Percentiles rank a stretch among this genome's conserved stretches.
Conservation (phyloP, 2,329 filamentous ascomycete genomes). For the Apiospora hydei region DNA sequence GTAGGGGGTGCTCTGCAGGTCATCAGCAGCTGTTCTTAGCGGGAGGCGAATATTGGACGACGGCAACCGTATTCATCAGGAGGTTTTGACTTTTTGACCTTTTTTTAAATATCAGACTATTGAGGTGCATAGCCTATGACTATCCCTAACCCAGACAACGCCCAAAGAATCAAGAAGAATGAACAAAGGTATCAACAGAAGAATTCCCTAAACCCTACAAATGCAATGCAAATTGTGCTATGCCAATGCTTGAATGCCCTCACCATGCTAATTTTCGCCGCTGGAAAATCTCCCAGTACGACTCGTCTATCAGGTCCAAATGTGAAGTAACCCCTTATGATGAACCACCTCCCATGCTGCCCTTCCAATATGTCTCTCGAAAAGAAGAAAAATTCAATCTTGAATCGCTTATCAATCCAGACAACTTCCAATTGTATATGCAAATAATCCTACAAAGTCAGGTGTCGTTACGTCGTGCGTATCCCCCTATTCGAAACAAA, state of each 20-base stretch:
- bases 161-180: not conserved
- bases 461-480: conserved; percentile 9
- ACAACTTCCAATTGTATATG: conserved; percentile 1
- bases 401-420: conserved; percentile 16
- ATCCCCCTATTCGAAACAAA: not conserved
- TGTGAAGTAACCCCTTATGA: not conserved
- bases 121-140: not conserved
- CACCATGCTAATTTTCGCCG: conserved; percentile 2
- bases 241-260: conserved; percentile 16
- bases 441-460: conserved; percentile 17
- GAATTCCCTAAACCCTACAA: not conserved
- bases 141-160: not conserved
- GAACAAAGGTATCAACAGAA: not conserved
- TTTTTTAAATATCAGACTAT: not conserved
- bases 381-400: conserved; percentile 3
- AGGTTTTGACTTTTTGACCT: not conserved
- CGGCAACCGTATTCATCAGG: not conserved
- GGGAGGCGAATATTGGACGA: not conserved
- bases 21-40: not conserved
- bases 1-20: not conserved
- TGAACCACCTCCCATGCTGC: not conserved
- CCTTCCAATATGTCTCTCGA: not conserved
- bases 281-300: not conserved
- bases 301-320: not conserved
- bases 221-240: conserved; percentile 22